Evolutionary conservation across 2,329 filamentous ascomycete species (phyloP).

Genomic region (Helminthosporium solani): DNA sequence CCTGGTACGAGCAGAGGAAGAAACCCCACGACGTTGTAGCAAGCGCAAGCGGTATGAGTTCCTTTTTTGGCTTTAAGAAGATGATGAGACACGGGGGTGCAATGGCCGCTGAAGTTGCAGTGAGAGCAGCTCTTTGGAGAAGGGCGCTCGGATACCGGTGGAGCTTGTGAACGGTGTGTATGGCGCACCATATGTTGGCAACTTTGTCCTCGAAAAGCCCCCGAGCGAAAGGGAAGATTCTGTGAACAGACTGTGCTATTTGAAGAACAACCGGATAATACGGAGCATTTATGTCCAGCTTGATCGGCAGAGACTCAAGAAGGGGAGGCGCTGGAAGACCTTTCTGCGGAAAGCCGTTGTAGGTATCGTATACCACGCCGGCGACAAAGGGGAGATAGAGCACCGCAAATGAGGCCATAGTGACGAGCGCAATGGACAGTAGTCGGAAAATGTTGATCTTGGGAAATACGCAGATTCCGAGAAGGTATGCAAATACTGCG

Average conservation of each 20-base stretch:
- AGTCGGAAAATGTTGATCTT: conserved; percentile 67
- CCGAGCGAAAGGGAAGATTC: conserved; percentile 94
- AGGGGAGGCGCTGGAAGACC: conserved; percentile 62
- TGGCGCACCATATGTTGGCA: conserved; percentile 94
- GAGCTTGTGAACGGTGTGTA: conserved; percentile 88
- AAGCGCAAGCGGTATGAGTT: conserved; percentile 75
- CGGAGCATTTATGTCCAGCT: conserved; percentile 62
- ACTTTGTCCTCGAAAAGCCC: conserved; percentile 98
- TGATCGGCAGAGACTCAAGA: conserved; percentile 61
- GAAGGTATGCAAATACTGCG: conserved; percentile 84
- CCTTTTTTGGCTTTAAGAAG: conserved; percentile 74
- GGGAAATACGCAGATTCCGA: conserved; percentile 83
- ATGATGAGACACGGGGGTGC: conserved; percentile 76
- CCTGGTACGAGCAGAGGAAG: conserved; percentile 96
- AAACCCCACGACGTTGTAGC: conserved; percentile 91
- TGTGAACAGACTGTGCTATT: conserved; percentile 78
- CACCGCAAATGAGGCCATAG: conserved; percentile 69
- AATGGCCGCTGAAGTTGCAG: conserved; percentile 74
- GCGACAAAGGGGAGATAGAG: conserved; percentile 74
- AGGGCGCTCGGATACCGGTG: conserved; percentile 68
- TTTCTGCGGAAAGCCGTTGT: conserved; percentile 61
- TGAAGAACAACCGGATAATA: conserved; percentile 78
- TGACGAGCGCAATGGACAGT: conserved; percentile 72
- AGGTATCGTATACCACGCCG: conserved; percentile 68
- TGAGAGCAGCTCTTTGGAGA: conserved; percentile 74